These are phyloP conservation scores for Penicillium sp. DNA, from an alignment of 2,329 filamentous ascomycete genomes.

Conservation along the genomic window DNA sequence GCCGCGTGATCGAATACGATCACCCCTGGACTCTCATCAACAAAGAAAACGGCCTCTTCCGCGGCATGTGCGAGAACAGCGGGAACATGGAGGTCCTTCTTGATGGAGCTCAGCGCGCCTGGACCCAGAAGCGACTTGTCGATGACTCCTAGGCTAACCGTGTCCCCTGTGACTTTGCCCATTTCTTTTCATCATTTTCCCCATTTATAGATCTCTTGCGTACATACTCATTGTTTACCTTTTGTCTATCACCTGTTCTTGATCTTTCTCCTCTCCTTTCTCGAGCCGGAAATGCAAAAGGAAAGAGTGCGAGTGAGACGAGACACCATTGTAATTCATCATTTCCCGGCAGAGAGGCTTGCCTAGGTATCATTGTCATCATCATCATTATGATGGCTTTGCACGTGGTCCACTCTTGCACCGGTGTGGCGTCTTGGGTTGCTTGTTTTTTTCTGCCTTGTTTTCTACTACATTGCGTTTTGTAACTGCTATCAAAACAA, in stretches of 20 bases:
- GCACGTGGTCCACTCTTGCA: background rate
- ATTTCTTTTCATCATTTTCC: background rate
- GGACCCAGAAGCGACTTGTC: constrained; percentile 48
- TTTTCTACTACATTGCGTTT: background rate
- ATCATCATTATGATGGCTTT: background rate
- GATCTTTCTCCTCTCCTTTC: background rate
- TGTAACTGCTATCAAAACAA: background rate
- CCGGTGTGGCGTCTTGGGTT: background rate
- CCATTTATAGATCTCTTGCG: constrained; percentile 5
- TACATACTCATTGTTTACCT: constrained; percentile 9
- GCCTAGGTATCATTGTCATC: background rate
- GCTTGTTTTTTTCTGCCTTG: background rate
- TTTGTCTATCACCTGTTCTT: background rate
- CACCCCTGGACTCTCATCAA: constrained; percentile 80
- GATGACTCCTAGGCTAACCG: constrained; percentile 38
- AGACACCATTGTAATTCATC: constrained; percentile 7
- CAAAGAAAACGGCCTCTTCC: constrained; percentile 66
- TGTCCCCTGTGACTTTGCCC: background rate
- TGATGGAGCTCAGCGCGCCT: constrained; percentile 54
- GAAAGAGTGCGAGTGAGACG: background rate
- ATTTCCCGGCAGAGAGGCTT: background rate
- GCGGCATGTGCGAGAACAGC: constrained; percentile 67
- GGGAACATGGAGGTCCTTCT: constrained; percentile 60
- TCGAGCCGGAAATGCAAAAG: background rate
- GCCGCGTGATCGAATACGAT: constrained; percentile 82